Evolutionary conservation across 345 rosid species (phyloP).

Genomic region (Corchorus olitorius): DNA sequence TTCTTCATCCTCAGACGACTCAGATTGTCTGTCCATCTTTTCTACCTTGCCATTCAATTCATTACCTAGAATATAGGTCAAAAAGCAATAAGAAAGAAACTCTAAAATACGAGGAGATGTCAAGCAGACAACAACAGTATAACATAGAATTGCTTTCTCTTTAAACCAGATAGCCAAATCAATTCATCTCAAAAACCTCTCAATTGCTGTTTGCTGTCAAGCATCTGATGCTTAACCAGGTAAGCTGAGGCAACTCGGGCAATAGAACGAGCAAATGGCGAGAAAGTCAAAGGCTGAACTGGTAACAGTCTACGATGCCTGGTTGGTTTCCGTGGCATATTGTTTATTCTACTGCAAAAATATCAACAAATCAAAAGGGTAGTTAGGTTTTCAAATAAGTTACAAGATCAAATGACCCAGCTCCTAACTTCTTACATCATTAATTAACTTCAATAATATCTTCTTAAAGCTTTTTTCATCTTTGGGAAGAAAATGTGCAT

Average conservation of each 20-base stretch:
- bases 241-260: conserved; percentile 44
- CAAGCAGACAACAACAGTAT: conserved; percentile 9
- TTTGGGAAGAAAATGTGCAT: neutral
- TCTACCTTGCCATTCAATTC: conserved; percentile 25
- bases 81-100: neutral
- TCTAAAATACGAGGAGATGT: neutral
- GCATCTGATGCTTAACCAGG: conserved; percentile 34
- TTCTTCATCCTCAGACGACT: conserved; percentile 65
- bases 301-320: conserved; percentile 32
- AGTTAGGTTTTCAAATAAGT: neutral
- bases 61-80: conserved; percentile 24
- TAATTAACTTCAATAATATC: neutral
- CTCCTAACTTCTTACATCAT: neutral
- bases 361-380: neutral
- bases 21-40: conserved; percentile 29
- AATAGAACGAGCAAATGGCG: conserved; percentile 69
- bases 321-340: conserved; percentile 55
- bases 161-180: neutral
- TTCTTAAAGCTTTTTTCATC: neutral
- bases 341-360: conserved; percentile 18
- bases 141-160: neutral
- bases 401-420: neutral
- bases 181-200: conserved; percentile 29
- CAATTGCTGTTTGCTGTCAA: conserved; percentile 25
- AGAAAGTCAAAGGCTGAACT: conserved; percentile 59